These are phyloP conservation scores for Circinella minor DNA, from an alignment of 371 early-diverging fungal genomes.

Conservation along the genomic window DNA sequence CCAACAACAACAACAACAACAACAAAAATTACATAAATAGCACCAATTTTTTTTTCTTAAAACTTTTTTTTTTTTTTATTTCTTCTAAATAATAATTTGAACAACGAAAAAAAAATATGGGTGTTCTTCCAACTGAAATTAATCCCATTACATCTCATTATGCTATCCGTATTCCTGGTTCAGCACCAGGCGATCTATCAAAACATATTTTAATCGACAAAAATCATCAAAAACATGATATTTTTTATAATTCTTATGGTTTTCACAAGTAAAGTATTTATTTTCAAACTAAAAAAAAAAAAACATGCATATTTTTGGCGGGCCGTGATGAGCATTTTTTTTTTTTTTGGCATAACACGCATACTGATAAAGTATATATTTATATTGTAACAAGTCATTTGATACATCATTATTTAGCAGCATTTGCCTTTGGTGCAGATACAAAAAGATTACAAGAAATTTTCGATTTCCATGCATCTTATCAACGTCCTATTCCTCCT, in stretches of 20 bases:
- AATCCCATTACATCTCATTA: neutral
- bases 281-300: neutral
- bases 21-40: too few species aligned
- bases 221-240: conserved; percentile 40
- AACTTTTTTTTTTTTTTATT: too few species aligned
- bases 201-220: conserved; percentile 24
- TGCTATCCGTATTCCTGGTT: neutral
- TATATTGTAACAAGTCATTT: conserved; percentile 40
- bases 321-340: too few species aligned
- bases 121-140: too few species aligned
- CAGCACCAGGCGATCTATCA: neutral
- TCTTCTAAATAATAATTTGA: too few species aligned
- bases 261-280: conserved; percentile 43
- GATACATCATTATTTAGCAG: conserved; percentile 58
- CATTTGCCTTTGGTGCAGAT: conserved; percentile 56
- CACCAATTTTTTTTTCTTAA: too few species aligned
- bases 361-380: too few species aligned
- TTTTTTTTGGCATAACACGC: too few species aligned
- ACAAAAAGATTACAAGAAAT: conserved; percentile 51
- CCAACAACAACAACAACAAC: too few species aligned
- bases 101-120: too few species aligned
- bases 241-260: conserved; percentile 45
- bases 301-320: too few species aligned
- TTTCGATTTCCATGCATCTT: conserved; percentile 44
- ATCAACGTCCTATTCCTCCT: conserved; percentile 39